Evolutionary conservation across 140 eudicot genomes (phyloP).

Genomic region (Ambrosia hybrid): DNA sequence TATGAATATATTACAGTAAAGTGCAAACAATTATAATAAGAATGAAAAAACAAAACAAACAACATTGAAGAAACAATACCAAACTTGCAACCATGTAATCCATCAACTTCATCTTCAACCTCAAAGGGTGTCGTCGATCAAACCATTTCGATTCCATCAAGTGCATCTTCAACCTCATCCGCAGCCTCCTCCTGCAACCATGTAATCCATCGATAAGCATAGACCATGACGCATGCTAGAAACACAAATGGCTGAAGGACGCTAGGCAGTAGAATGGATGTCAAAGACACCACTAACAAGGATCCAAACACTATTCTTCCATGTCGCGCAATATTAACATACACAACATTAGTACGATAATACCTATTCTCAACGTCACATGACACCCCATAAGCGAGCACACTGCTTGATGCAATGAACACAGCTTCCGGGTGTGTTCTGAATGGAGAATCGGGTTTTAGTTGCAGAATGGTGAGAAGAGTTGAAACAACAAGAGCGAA

Average conservation of each 20-base stretch:
- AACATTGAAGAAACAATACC: not conserved
- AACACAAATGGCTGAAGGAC: conserved; percentile 3
- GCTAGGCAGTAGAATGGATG: conserved; percentile 11
- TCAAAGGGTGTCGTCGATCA: not conserved
- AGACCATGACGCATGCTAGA: not conserved
- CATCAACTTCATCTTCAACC: too few relatives aligned
- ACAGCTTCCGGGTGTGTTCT: conserved; percentile 21
- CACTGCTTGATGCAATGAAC: not conserved
- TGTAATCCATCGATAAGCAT: conserved; percentile 4
- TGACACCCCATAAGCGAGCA: conserved; percentile 1
- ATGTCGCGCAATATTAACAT: conserved; percentile 14
- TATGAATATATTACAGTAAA: too few relatives aligned
- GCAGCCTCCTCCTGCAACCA: not conserved
- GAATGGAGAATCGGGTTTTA: not conserved
- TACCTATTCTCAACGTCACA: conserved; percentile 11
- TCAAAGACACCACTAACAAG: conserved; percentile 22
- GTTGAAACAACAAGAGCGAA: conserved; percentile 8
- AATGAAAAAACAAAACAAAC: not conserved
- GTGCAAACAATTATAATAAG: too few relatives aligned
- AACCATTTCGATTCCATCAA: not conserved
- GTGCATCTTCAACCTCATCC: not conserved
- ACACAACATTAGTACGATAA: not conserved
- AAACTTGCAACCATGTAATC: not conserved
- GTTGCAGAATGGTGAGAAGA: conserved; percentile 11
- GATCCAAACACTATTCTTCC: conserved; percentile 17